These are phyloP conservation scores for Cryptococcus sp. DNA, from an alignment of 1,284 basidiomycete genomes.

Conservation along the genomic window DNA sequence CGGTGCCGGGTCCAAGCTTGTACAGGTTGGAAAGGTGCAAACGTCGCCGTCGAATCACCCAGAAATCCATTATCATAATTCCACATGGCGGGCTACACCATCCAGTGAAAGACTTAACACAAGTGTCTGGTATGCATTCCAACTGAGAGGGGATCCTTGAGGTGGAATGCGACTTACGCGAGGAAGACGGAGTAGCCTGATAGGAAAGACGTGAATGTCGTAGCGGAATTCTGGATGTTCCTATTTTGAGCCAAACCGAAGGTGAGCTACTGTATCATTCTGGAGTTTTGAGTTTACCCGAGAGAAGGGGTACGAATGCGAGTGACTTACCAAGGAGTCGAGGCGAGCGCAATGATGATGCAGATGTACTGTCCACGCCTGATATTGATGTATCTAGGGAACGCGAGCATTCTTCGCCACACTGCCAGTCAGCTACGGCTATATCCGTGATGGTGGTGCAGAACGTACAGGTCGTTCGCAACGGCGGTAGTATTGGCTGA, in stretches of 20 bases:
- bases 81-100: too few relatives aligned
- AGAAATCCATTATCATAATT: conserved; percentile 19
- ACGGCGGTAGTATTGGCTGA: conserved; percentile 9
- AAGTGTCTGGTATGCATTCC: too few relatives aligned
- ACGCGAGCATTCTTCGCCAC: conserved; percentile 1
- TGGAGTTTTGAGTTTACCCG: too few relatives aligned
- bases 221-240: conserved; percentile 19
- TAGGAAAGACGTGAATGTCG: conserved; percentile 18
- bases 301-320: too few relatives aligned
- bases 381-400: conserved; percentile 19
- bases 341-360: conserved; percentile 16
- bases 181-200: conserved; percentile 20
- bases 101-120: too few relatives aligned
- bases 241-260: background rate
- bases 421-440: too few relatives aligned
- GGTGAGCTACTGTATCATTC: background rate
- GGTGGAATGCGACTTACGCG: conserved; percentile 11
- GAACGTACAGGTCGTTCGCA: conserved; percentile 3
- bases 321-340: conserved; percentile 16
- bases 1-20: conserved; percentile 8
- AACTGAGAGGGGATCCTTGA: too few relatives aligned
- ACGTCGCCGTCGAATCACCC: conserved; percentile 14
- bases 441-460: too few relatives aligned
- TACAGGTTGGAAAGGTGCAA: conserved; percentile 17
- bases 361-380: conserved; percentile 18